A percentile compares a stretch with the other conserved stretches of the same genome.
Evolutionary conservation across 345 rosid species (phyloP).

Genomic region (Camelina laxa): DNA sequence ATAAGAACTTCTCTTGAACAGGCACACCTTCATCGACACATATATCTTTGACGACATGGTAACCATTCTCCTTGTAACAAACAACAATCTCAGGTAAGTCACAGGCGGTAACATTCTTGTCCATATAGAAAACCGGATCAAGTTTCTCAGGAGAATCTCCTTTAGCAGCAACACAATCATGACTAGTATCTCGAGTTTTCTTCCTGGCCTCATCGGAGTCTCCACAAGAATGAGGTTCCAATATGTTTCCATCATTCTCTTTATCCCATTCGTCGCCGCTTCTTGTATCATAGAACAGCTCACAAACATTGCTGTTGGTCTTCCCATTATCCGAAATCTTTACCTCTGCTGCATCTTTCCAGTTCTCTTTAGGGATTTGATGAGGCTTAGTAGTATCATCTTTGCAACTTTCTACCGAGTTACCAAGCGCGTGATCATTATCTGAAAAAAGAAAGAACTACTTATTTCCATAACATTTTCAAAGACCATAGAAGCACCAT

Average conservation of each 20-base stretch:
- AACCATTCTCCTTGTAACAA: conserved; percentile 66
- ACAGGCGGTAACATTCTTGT: conserved; percentile 60
- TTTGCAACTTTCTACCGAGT: conserved; percentile 46
- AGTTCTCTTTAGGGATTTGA: conserved; percentile 44
- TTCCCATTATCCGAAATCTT: conserved; percentile 43
- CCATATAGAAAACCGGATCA: conserved; percentile 54
- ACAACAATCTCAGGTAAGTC: conserved; percentile 69
- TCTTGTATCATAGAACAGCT: conserved; percentile 44
- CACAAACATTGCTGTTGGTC: conserved; percentile 11
- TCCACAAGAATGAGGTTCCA: conserved; percentile 20
- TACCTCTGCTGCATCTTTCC: conserved; percentile 45
- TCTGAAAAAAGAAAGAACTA: conserved; percentile 48
- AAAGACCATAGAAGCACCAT: not conserved
- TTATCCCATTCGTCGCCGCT: conserved; percentile 36
- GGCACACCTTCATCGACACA: conserved; percentile 78
- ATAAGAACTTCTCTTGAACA: conserved; percentile 58
- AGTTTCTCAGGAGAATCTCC: conserved; percentile 42
- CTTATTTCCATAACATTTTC: not conserved
- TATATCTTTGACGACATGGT: conserved; percentile 72
- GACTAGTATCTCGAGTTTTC: not conserved
- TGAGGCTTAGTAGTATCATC: conserved; percentile 44
- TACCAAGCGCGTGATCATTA: conserved; percentile 49
- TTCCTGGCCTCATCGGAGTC: conserved; percentile 9
- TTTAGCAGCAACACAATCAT: conserved; percentile 29
- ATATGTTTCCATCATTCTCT: conserved; percentile 23